A percentile compares a stretch with the other conserved stretches of the same genome.
Conservation (phyloP, 768 basidiomycete species). For the Leucogyrophana mollusca region DNA sequence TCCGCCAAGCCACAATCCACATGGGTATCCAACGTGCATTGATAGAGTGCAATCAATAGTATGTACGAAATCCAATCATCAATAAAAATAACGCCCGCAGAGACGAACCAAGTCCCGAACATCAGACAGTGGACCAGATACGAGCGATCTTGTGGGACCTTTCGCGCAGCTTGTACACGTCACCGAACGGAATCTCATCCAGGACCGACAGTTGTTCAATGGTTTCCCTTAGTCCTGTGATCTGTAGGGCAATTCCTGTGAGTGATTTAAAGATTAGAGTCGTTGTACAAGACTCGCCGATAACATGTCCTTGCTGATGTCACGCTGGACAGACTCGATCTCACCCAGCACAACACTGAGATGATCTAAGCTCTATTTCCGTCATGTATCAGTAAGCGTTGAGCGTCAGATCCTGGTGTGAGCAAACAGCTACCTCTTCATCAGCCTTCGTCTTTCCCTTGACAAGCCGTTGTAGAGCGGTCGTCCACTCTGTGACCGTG, state of each 20-base stretch:
- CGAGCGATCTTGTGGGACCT: no score
- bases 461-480: conserved; percentile 27
- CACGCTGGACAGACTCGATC: conserved; percentile 24
- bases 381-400: no score
- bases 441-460: conserved; percentile 22
- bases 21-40: no score
- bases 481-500: conserved; percentile 16
- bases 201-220: conserved; percentile 24
- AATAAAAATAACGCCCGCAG: no score
- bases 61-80: no score
- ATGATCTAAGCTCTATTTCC: conserved; percentile 21
- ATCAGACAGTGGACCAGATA: no score
- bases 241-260: conserved; percentile 10
- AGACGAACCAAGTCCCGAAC: no score
- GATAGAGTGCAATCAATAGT: no score
- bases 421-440: conserved; percentile 14
- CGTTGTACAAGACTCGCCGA: conserved; percentile 14
- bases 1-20: no score
- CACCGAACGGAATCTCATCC: conserved; percentile 28
- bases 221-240: conserved; percentile 14
- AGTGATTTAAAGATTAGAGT: not conserved
- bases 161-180: conserved; percentile 22
- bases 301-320: conserved; percentile 4
- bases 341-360: conserved; percentile 28
- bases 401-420: no score